Conservation (phyloP, 139 green algal species). For the Micromonas pusilla region DNA sequence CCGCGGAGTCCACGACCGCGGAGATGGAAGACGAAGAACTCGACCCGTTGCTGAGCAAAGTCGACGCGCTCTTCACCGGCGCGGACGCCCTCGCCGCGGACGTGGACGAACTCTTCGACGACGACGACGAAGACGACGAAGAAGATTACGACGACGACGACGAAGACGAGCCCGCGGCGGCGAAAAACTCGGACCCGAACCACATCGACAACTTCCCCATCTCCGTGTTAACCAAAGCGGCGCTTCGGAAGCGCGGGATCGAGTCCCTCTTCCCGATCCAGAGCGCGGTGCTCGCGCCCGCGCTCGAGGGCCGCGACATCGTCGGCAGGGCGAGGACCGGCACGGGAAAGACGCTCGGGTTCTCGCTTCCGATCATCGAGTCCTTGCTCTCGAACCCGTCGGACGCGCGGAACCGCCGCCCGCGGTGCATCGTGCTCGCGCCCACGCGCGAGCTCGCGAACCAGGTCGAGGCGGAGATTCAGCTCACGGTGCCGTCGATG, state of each 20-base stretch:
- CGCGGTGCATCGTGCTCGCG: constrained; percentile 80
- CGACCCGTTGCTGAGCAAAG: background rate
- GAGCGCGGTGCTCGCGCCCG: constrained; percentile 58
- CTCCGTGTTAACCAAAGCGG: background rate
- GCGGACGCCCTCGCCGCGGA: background rate
- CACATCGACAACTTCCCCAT: constrained; percentile 14
- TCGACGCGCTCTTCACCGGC: background rate
- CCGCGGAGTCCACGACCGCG: background rate
- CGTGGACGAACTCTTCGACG: constrained; percentile 6
- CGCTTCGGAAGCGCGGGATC: constrained; percentile 13
- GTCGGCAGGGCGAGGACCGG: constrained; percentile 90
- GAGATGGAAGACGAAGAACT: background rate
- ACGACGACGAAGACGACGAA: background rate
- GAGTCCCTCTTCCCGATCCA: constrained; percentile 37
- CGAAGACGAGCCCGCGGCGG: background rate
- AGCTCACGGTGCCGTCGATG: constrained; percentile 54
- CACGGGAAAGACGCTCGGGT: constrained; percentile 95
- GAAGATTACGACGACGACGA: constrained; percentile 7
- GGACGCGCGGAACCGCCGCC: constrained; percentile 37
- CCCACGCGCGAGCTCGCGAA: constrained; percentile 97
- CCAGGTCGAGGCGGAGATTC: constrained; percentile 93
- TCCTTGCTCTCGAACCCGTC: constrained; percentile 54
- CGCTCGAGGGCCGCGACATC: constrained; percentile 73
- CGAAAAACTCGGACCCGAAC: constrained; percentile 4
- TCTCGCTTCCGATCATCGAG: constrained; percentile 94